Base-by-base conservation (phyloP, 352 stramenopile species). In the Thalassiosira livingstoniorum region DNA sequence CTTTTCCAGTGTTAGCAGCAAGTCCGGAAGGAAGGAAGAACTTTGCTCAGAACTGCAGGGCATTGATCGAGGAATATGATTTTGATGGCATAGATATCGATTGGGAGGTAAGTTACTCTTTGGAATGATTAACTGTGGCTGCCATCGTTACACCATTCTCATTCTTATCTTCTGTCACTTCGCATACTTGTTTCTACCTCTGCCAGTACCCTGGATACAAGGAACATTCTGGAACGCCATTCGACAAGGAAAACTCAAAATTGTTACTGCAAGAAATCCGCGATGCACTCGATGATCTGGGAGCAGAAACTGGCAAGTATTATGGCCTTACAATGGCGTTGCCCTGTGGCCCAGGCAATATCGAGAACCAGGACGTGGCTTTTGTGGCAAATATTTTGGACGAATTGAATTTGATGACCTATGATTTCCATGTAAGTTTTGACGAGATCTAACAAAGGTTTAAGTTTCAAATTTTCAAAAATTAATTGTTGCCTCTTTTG, bases 371-470 rank as follows among this genome's bases (percentile, higher is more conserved):
- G 18, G 72, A 73, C 23, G 45, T 73, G 10, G 25, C 21, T 13
- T 18, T 37, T 29, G 42, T 80, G 2, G 29, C 72, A 25, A 31
- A 73, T 29, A 37, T 67, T 15, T n/a, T 77, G n/a, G 39, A 64
- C 43, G 72, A 73, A 54, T 60, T 78, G 31, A 70, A 71, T 62
- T 34, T 78, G 1, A 73, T 80, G 72, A 73, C 72, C 0, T 80
- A 80, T 66, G 72, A 80, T 51, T 73, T 80, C 43, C 58, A 72
- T 43, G 72, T 60, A 15, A n/a, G n/a, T n/a, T n/a, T n/a, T n/a
- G n/a, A n/a, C n/a, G n/a, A n/a, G n/a, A n/a, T n/a, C n/a, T n/a
- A n/a, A n/a, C n/a, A n/a, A n/a, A n/a, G n/a, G n/a, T n/a, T n/a
- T n/a, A n/a, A n/a, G n/a, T n/a, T n/a, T n/a, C n/a, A n/a, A n/a